Evolutionary conservation across 1,284 basidiomycete species (phyloP), one percentile per base, ranked within the genome.

Genomic region (Ceratobasidium sp.): DNA sequence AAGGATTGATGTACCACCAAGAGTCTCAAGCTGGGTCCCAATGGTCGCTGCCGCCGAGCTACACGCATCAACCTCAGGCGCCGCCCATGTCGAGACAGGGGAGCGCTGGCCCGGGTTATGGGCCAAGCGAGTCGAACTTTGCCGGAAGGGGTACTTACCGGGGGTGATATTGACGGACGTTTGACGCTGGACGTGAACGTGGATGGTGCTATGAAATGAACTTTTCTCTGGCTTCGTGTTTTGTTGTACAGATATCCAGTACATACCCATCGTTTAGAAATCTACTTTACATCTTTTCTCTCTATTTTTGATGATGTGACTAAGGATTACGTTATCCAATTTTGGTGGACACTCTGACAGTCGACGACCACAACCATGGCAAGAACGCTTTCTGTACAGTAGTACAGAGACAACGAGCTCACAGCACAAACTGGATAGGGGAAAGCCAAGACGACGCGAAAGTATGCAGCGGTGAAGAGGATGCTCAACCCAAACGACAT

Each of bases 401-500:
- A n/a, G n/a, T n/a, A n/a, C 41, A 16, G 9, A 43, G 18, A 3
- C 23, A 23, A 21, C 30, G 23, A 30, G 45, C 64, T 55, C 32
- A 57, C 23, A 46, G 62, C 12, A 53, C 41, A 41, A 10, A n/a
- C 18, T 16, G 43, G 18, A 41, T 65, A 96, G 96, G 93, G 90
- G n/a, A 96, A 91, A 83, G 93, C 93, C 61, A 95, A 94, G 81
- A 96, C 94, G 81, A 96, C 95, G 0, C 88, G 95, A 81, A 98
- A 98, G 81, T 98, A 98, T 80, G 96, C 95, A 3, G 84, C 90
- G 6, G 95, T 97, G 57, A 99, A 99, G 83, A 92, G 97, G 16
- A 87, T 99, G 85, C 84, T 99, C 76, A 97, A 96, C 79, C 96
- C 97, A 0, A 94, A 92, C 77, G 97, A 99, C 81, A 92, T 93